Percentiles rank a stretch among this genome's conserved stretches.
Evolutionary conservation across 495 filamentous ascomycete genomes (phyloP).

Genomic region (Ascobolus immersus): DNA sequence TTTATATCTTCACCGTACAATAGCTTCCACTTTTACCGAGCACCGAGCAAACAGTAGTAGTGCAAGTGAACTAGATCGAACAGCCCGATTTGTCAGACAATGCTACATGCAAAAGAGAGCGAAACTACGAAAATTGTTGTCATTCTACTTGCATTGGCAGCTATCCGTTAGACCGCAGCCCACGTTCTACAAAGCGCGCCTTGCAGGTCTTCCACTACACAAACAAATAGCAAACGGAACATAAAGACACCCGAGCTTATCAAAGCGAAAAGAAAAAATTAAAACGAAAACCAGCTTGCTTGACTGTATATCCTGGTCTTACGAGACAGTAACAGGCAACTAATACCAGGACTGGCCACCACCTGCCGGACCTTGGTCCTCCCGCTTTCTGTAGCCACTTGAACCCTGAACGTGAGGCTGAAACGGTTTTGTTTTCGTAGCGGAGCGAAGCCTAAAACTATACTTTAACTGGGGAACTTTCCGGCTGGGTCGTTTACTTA

Average conservation of each 20-base stretch:
- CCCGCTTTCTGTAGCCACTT: slow-evolving; percentile 41
- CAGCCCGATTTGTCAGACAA: no score
- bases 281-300: background rate
- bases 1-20: no score
- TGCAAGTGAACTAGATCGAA: no score
- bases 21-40: no score
- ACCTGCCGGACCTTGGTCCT: slow-evolving; percentile 26
- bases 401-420: slow-evolving; percentile 29
- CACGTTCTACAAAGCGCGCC: no score
- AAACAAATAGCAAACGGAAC: background rate
- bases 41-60: no score
- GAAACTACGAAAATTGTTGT: no score
- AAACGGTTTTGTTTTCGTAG: slow-evolving; percentile 59
- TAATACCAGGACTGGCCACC: slow-evolving; percentile 36
- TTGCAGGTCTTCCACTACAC: no score
- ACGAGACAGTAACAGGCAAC: slow-evolving; percentile 15
- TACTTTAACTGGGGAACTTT: slow-evolving; percentile 97
- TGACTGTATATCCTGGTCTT: slow-evolving; percentile 2
- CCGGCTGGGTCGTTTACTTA: slow-evolving; percentile 57
- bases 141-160: no score
- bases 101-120: no score
- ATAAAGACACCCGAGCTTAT: background rate
- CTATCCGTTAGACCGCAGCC: no score
- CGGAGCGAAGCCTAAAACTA: slow-evolving; percentile 80
- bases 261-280: slow-evolving; percentile 1